Conservation (phyloP, 352 stramenopile species). For the Pythium utonaiense region DNA sequence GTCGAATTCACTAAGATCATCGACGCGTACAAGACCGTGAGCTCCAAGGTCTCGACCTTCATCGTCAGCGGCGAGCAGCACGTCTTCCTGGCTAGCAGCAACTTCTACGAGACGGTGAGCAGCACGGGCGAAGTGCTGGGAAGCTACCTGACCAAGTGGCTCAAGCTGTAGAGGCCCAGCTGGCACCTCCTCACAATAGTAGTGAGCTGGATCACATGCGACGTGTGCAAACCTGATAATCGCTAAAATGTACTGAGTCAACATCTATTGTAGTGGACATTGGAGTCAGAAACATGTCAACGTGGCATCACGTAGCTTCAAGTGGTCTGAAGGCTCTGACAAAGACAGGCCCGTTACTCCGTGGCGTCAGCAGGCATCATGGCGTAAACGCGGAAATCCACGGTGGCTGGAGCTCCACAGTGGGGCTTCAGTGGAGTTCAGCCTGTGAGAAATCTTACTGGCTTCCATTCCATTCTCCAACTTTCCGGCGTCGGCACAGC, state of each 20-base stretch:
- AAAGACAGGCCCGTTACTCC: background rate
- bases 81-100: slow-evolving; percentile 27
- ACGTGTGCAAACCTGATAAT: too few relatives aligned
- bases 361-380: background rate
- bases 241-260: background rate
- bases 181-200: too few relatives aligned
- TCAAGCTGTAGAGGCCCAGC: slow-evolving; percentile 1
- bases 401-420: too few relatives aligned
- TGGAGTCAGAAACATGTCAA: background rate
- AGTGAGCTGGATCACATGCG: too few relatives aligned
- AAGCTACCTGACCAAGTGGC: background rate
- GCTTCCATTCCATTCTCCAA: background rate
- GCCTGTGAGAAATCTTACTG: background rate
- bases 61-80: slow-evolving; percentile 36
- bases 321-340: background rate
- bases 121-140: background rate
- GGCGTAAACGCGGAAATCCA: background rate
- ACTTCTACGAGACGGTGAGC: slow-evolving; percentile 14
- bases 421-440: too few relatives aligned
- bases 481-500: background rate
- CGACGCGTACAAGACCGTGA: slow-evolving; percentile 34
- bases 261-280: background rate
- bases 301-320: background rate
- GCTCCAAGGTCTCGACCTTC: slow-evolving; percentile 32
- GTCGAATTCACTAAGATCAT: slow-evolving; percentile 31